Evolutionary conservation across 1,139 yeast species (phyloP).

Genomic region (Zygotorulaspora mrakii): DNA sequence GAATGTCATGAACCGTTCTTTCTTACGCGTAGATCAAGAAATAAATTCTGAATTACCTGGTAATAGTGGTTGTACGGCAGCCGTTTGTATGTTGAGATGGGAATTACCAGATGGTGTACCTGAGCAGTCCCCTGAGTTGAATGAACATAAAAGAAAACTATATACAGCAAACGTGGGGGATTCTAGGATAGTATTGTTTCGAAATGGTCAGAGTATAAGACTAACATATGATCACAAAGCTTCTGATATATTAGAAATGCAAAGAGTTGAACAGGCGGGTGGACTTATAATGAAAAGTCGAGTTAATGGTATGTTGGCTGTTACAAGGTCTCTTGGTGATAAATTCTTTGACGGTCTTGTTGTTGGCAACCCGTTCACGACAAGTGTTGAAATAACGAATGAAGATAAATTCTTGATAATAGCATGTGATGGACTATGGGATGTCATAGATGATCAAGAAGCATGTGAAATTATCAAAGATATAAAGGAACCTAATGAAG

Average conservation of each 20-base stretch:
- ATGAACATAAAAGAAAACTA: conserved; percentile 61
- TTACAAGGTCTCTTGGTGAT: conserved; percentile 93
- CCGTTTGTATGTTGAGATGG: conserved; percentile 89
- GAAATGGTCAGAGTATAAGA: conserved; percentile 70
- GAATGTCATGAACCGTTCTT: conserved; percentile 55
- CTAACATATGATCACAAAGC: conserved; percentile 95
- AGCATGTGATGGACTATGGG: conserved; percentile 97
- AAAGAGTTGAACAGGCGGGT: conserved; percentile 71
- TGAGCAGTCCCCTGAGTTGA: conserved; percentile 25
- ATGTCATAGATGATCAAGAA: conserved; percentile 73
- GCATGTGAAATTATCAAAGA: conserved; percentile 71
- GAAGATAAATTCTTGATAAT: conserved; percentile 73
- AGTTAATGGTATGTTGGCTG: conserved; percentile 94
- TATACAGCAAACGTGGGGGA: conserved; percentile 97
- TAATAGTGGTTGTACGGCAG: conserved; percentile 90
- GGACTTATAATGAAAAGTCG: conserved; percentile 87
- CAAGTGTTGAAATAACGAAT: conserved; percentile 67
- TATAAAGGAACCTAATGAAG: conserved; percentile 55
- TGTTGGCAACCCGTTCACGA: conserved; percentile 87
- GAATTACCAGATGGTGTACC: conserved; percentile 48
- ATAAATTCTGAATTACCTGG: conserved; percentile 57
- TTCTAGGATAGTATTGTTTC: conserved; percentile 73
- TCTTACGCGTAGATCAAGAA: conserved; percentile 68
- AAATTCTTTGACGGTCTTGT: conserved; percentile 86
- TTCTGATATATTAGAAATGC: conserved; percentile 70